Percentiles rank a stretch among this genome's conserved stretches.
phyloP scores from a whole-genome alignment of 495 filamentous ascomycete genomes.

The Pyrenula aspistea region DNA sequence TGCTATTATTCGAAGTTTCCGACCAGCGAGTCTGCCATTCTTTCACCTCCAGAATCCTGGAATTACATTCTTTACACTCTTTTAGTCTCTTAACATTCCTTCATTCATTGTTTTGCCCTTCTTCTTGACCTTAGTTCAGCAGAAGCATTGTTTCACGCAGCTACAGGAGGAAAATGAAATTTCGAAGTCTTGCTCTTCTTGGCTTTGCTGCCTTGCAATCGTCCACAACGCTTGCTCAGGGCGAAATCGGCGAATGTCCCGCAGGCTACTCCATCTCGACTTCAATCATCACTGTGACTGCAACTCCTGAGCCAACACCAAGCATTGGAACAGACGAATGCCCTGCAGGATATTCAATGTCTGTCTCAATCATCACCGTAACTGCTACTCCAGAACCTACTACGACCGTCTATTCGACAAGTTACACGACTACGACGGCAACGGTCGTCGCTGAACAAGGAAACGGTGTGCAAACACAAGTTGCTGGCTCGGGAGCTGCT shows the following conservation, averaged over 20 bases:
- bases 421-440: conserved; percentile 3
- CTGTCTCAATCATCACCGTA: conserved; percentile 2
- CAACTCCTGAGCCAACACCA: conserved; percentile 6
- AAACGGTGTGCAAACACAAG: not conserved
- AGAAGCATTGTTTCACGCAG: not conserved
- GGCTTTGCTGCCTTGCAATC: conserved; percentile 18
- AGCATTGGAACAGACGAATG: conserved; percentile 12
- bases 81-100: not conserved
- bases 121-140: no score
- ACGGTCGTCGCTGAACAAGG: not conserved
- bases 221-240: conserved; percentile 17
- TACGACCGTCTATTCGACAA: not conserved
- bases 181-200: conserved; percentile 10
- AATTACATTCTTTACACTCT: not conserved
- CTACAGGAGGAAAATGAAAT: not conserved
- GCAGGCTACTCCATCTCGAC: conserved; percentile 13
- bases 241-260: conserved; percentile 15
- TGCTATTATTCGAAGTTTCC: not conserved
- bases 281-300: conserved; percentile 4
- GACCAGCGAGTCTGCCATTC: not conserved
- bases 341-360: conserved; percentile 16
- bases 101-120: no score
- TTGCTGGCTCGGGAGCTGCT: not conserved
- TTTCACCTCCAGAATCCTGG: not conserved
- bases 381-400: conserved; percentile 8